Evolutionary conservation across 345 rosid genomes (phyloP), one percentile per base, ranked within the genome.

Genomic region (Arabis alpina): DNA sequence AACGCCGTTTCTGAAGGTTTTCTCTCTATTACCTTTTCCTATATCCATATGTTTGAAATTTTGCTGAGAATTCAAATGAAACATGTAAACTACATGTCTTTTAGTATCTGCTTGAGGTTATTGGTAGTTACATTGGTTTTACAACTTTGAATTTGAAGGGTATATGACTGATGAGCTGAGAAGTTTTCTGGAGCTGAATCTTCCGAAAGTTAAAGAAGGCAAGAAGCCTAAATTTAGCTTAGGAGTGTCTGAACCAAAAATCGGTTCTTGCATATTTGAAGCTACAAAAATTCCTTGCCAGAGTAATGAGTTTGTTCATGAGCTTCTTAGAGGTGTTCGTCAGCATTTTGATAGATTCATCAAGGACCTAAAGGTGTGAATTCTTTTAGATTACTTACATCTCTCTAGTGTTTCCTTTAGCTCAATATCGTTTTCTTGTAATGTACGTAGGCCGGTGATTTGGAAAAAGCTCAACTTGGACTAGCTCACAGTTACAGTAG

Each of bases 401-500:
- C 34, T 52, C 9, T 52, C 9, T 53, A 1, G 23, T 68, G 44
- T 28, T 27, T 44, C 5, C 5, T 15, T 14, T 10, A 53, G 44
- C 51, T 47, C 39, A 42, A 1, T 56, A 12, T 61, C 8, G 37
- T 2, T 39, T 23, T 19, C n/a, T 54, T 48, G 47, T 32, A 14
- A 9, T 68, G 54, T 81, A 4, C 60, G 43, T 82, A 91, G 98
- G 83, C 96, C 16, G 91, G 99, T 64, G 98, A 91, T 77, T 28
- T 88, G 62, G 98, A 91, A 65, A 91, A 89, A 81, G 90, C 96
- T 8, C 99, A 94, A 66, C 93, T 94, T 75, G 99, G 99, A 72
- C 81, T 94, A 34, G 93, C 87, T 3, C 99, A 94, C 74, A 94
- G 97, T 69, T 94, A 91, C 81, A 94, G 96, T 76, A 82, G 99